Evolutionary conservation across 225 moss, liverwort and hornwort species (phyloP), one percentile per base, ranked within the genome.

Genomic region (Asterella californica): DNA sequence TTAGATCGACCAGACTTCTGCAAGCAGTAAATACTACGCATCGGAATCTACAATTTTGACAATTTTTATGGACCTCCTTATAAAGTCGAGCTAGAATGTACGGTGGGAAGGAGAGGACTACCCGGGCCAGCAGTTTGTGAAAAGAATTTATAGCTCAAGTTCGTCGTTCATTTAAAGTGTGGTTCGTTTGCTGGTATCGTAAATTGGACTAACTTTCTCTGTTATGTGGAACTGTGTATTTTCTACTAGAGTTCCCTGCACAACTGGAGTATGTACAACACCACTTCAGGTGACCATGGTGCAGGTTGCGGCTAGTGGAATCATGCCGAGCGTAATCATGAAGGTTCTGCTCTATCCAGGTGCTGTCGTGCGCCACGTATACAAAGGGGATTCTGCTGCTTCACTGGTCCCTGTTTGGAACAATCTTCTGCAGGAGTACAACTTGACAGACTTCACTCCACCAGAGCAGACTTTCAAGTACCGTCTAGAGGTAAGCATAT

Each of bases 261-360:
- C 86, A 68, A 86, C 81, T 72, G 91, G 91, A 57, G 74, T 84
- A 11, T 91, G 91, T 82, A 79, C 75, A 10, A 77, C 84, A 30
- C 91, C 91, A 5, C 22, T 91, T 73, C 85, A 91, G 75, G 82
- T 91, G 22, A 86, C 87, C 22, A 87, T 84, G 52, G 87, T 79
- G 70, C 86, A 89, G 67, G 79, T 89, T 70, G 86, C 80, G 9
- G 76, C 75, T 2, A 84, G 85, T 63, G 84, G 80, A 14, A 29
- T 80, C 14, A 77, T 89, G 60, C 81, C 82, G 61, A 55, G 77
- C 8, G 49, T 83, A 15, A 78, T 82, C n/a, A 65, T 89, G 45
- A 87, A 88, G 75, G 77, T 48, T n/a, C 63, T 87, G 70, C 84
- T 91, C 25, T 91, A 86, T 66, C 91, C 91, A 54, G 91, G 91